Evolutionary conservation across 345 rosid species (phyloP), one percentile per base, ranked within the genome.

Genomic region (Anastatica hierochuntica): DNA sequence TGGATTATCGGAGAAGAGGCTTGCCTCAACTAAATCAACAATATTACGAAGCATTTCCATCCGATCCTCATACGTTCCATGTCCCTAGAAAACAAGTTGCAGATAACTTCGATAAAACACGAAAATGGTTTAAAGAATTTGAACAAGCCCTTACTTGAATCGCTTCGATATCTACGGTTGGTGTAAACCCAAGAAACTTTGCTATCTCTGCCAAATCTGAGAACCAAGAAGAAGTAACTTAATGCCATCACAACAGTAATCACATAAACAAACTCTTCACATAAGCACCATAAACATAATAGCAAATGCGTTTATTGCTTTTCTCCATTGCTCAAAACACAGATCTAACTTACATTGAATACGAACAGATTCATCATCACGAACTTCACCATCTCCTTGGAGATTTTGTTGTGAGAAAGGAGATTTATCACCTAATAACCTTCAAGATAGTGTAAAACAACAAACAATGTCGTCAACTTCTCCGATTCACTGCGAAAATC

Each of bases 151-250:
- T 66, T 40, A 92, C 98, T 73, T 92, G 98, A 57, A 92, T 83
- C 21, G 87, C 84, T 68, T 92, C 98, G 6, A 80, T 81, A 70
- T 92, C 98, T 13, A 88, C 66, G 0, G 84, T 62, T 39, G 90
- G 72, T 11, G 88, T 84, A 67, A 92, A 73, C 17, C 96, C 96
- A 27, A 92, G 71, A 72, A 92, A 88, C 79, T 92, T 92, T 15
- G 98, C 98, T 27, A 92, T 83, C 74, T 83, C 98, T 1, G 88
- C 97, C 72, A 88, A 74, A 81, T 88, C 97, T 92, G 78, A 49
- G 62, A 65, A 30, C 58, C 23, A 37, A 7, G 18, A 7, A 1
- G 10, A 2, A 4, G 9, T 8, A 29, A 29, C 14, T n/a, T n/a
- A n/a, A n/a, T n/a, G n/a, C n/a, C n/a, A n/a, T n/a, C n/a, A n/a